Evolutionary conservation across 352 stramenopile genomes (phyloP).

Genomic region (Phytophthora pluvialis): DNA sequence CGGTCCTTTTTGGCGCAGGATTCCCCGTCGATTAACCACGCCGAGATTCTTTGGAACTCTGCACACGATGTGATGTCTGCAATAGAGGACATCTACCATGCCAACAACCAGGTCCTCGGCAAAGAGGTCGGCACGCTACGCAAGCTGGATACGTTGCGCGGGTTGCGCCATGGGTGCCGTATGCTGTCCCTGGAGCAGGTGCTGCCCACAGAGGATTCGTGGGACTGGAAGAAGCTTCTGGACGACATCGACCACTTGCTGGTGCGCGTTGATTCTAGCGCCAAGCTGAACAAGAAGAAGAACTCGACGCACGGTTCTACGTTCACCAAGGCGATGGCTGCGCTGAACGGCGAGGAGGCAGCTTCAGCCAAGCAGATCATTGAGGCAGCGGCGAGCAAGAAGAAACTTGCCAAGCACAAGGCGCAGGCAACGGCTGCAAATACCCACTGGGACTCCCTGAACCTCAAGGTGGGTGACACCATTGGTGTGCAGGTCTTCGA

Average conservation of each 20-base stretch:
- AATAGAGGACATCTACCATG: constrained; percentile 81
- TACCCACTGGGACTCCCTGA: constrained; percentile 71
- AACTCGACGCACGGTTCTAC: constrained; percentile 39
- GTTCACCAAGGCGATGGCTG: constrained; percentile 30
- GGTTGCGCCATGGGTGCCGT: constrained; percentile 64
- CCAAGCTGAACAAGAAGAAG: constrained; percentile 45
- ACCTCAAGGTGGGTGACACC: constrained; percentile 61
- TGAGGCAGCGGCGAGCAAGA: constrained; percentile 35
- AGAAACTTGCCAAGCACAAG: constrained; percentile 30
- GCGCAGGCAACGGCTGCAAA: constrained; percentile 30
- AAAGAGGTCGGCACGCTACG: constrained; percentile 52
- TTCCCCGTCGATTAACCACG: constrained; percentile 90
- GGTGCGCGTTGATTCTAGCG: constrained; percentile 59
- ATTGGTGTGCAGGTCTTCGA: constrained; percentile 82
- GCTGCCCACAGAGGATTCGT: constrained; percentile 73
- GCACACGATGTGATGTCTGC: constrained; percentile 88
- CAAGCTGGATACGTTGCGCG: constrained; percentile 71
- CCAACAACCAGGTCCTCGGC: constrained; percentile 50
- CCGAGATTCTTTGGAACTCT: constrained; percentile 94
- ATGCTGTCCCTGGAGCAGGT: constrained; percentile 74
- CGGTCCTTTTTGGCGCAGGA: constrained; percentile 91
- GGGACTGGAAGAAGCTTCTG: constrained; percentile 82
- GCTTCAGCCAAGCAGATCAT: constrained; percentile 38
- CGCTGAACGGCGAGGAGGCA: constrained; percentile 34
- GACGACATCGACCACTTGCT: constrained; percentile 78